Evolutionary conservation across 1,284 basidiomycete species (phyloP), one percentile per base, ranked within the genome.

Genomic region (Apiotrichum veenhuisii): DNA sequence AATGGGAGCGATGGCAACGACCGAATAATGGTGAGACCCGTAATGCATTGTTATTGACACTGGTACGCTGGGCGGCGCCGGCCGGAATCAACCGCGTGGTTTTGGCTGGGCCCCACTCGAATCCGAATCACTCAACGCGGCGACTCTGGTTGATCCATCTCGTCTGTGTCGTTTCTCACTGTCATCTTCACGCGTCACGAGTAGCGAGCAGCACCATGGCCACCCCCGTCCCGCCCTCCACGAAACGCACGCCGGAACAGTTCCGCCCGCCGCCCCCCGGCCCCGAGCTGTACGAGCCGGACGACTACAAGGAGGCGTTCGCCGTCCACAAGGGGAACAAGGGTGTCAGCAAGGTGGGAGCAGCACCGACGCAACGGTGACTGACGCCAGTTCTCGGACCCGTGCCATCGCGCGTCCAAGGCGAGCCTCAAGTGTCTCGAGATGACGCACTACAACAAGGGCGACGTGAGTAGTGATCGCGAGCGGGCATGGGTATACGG

Each of bases 381-480:
- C 61, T 64, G 46, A 59, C 50, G 3, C 37, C 56, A 77, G 70
- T 73, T 69, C 59, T 67, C 67, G 18, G 76, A 77, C 57, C 76
- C 76, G 10, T 77, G 76, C 52, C 65, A 69, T 54, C 69, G 64
- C 47, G 75, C 76, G 11, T 65, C 65, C 41, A 74, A 74, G 59
- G 76, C 75, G 9, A 72, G 72, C 4, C 59, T 74, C 20, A 64
- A 73, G 27, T 77, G 76, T 51, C 66, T 77, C 55, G 76, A 77
- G 57, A 60, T 68, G 53, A 69, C 74, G 55, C 73, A 74, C 55
- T 77, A 77, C 58, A 77, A 77, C 57, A 63, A 71, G 43, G 66
- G 69, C 44, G 76, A 76, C 63, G 74, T 77, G 57, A 54, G 71
- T 61, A 10, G n/a, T 2, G 5, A 7, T 2, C n/a, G n/a, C 15